Evolutionary conservation across 768 basidiomycete genomes (phyloP).

Genomic region (Cystobasidium onofrii): DNA sequence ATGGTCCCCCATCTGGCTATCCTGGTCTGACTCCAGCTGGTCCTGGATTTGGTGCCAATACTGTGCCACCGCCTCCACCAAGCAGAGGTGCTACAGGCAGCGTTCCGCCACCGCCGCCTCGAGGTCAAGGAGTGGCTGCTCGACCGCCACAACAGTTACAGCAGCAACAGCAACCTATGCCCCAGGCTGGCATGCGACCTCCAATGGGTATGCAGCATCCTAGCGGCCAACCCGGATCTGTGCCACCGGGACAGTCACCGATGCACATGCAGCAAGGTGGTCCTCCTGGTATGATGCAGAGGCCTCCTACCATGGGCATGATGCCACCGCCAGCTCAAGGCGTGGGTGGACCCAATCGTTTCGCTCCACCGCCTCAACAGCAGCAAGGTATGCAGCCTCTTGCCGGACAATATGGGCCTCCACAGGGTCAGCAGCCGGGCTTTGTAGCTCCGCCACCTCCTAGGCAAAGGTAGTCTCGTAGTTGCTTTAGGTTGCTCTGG

Average conservation of each 20-base stretch:
- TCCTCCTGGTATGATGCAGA: constrained; percentile 37
- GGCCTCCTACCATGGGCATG: constrained; percentile 36
- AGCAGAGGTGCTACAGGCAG: constrained; percentile 18
- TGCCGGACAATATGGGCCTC: constrained; percentile 44
- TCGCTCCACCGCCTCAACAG: constrained; percentile 34
- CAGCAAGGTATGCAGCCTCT: constrained; percentile 43
- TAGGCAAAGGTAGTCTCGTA: not conserved
- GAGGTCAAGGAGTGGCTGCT: not conserved
- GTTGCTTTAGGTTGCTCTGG: no score
- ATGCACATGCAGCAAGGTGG: constrained; percentile 41
- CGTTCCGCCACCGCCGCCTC: constrained; percentile 33
- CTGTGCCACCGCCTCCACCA: constrained; percentile 31
- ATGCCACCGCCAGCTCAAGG: constrained; percentile 42
- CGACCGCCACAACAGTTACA: constrained; percentile 5
- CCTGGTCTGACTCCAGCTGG: constrained; percentile 18
- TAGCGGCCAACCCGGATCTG: not conserved
- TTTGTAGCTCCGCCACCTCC: constrained; percentile 19
- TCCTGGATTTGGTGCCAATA: not conserved
- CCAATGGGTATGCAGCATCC: not conserved
- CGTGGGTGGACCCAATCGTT: constrained; percentile 23
- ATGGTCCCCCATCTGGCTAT: constrained; percentile 1
- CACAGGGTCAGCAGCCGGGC: constrained; percentile 34
- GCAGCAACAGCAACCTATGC: not conserved
- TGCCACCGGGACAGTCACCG: constrained; percentile 4
- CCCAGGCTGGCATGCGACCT: not conserved